Evolutionary conservation across 805 yeast genomes (phyloP).

Genomic region (Yamadazyma phyllophila): DNA sequence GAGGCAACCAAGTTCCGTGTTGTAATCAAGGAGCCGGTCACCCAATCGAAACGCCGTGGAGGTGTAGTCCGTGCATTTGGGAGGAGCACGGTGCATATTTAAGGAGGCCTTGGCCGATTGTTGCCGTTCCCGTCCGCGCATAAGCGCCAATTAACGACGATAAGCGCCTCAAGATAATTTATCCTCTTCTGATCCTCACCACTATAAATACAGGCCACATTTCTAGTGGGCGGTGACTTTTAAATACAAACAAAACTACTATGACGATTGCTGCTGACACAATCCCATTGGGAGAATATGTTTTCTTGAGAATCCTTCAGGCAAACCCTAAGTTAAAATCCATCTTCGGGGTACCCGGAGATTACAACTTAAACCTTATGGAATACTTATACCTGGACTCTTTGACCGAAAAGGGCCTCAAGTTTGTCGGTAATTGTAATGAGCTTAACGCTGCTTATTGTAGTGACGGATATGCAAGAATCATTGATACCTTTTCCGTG

Average conservation of each 20-base stretch:
- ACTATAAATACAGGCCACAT: conserved; percentile 1
- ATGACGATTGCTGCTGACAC: conserved; percentile 14
- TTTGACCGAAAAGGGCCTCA: conserved; percentile 40
- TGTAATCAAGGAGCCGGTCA: not conserved
- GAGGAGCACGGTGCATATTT: not conserved
- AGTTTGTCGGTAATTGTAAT: conserved; percentile 83
- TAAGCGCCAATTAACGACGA: conserved; percentile 2
- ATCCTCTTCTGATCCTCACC: not conserved
- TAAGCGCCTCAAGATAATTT: not conserved
- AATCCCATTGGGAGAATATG: conserved; percentile 63
- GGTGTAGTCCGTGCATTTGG: not conserved
- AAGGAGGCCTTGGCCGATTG: not conserved
- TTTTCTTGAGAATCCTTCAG: conserved; percentile 55
- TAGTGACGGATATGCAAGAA: conserved; percentile 82
- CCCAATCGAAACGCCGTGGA: not conserved
- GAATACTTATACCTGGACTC: conserved; percentile 59
- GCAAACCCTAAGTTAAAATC: conserved; percentile 50
- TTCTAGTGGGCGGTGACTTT: not conserved
- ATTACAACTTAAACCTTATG: conserved; percentile 63
- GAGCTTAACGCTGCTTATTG: conserved; percentile 89
- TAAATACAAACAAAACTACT: not conserved
- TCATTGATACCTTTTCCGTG: conserved; percentile 59
- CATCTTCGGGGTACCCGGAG: conserved; percentile 79
- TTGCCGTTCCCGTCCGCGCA: conserved; percentile 4
- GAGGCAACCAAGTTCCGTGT: not conserved